phyloP scores from a whole-genome alignment of 2,329 filamentous ascomycete species.

The Penicillium aurantiogriseum region DNA sequence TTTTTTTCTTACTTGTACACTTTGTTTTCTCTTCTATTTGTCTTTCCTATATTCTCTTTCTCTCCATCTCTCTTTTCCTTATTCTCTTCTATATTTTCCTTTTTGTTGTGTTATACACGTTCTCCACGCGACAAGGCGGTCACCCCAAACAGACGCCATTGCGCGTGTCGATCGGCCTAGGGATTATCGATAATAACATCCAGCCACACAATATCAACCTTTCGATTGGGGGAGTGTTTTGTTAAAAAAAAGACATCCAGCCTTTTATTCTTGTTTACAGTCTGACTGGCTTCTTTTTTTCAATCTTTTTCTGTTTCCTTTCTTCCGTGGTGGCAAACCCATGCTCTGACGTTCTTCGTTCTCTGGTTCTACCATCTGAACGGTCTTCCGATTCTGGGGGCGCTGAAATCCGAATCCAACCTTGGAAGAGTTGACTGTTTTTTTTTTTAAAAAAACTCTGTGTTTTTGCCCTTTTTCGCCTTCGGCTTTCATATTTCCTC shows the following conservation, averaged over 20 bases:
- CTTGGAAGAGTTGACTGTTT: slow-evolving; percentile 16
- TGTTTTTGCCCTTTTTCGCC: slow-evolving; percentile 10
- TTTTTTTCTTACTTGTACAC: slow-evolving; percentile 13
- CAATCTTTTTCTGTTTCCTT: slow-evolving; percentile 8
- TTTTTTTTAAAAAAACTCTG: neutral
- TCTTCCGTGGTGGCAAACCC: slow-evolving; percentile 34
- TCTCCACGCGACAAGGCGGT: slow-evolving; percentile 31
- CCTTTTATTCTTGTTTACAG: slow-evolving; percentile 6
- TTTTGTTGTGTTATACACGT: slow-evolving; percentile 15
- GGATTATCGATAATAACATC: slow-evolving; percentile 31
- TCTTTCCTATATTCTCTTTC: slow-evolving; percentile 16
- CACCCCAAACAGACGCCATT: slow-evolving; percentile 30
- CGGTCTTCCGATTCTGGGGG: slow-evolving; percentile 24
- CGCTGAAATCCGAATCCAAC: slow-evolving; percentile 25
- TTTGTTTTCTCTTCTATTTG: slow-evolving; percentile 5
- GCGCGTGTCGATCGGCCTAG: slow-evolving; percentile 27
- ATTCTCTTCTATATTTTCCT: neutral
- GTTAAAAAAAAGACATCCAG: neutral
- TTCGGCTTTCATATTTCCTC: slow-evolving; percentile 11
- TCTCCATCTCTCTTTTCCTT: neutral
- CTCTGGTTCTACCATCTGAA: slow-evolving; percentile 33
- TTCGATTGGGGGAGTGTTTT: neutral
- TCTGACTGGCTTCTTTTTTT: neutral
- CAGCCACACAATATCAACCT: slow-evolving; percentile 22
- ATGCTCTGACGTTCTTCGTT: slow-evolving; percentile 21